Evolutionary conservation across 176 grass and related monocot species (phyloP).

Genomic region (Ampelocalamus luodianensis): DNA sequence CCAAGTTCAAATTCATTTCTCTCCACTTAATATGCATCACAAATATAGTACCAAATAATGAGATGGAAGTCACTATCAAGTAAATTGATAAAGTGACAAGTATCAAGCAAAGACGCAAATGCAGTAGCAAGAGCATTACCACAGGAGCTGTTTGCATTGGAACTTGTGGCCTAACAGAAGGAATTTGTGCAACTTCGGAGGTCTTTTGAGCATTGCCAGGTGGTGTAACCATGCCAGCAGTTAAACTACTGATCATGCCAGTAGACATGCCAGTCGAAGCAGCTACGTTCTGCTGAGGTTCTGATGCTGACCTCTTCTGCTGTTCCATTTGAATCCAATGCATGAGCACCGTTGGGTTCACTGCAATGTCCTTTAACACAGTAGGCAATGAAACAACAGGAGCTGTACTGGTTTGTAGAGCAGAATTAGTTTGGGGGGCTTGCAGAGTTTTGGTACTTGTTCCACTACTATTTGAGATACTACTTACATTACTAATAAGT

Average conservation of each 20-base stretch:
- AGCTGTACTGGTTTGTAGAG: slow-evolving; percentile 47
- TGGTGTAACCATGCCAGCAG: slow-evolving; percentile 53
- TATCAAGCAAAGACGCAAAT: slow-evolving; percentile 16
- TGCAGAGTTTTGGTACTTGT: slow-evolving; percentile 37
- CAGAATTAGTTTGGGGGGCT: slow-evolving; percentile 38
- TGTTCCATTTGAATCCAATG: slow-evolving; percentile 80
- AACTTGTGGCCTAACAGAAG: slow-evolving; percentile 48
- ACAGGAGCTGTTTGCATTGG: slow-evolving; percentile 38
- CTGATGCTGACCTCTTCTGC: slow-evolving; percentile 62
- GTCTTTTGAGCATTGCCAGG: slow-evolving; percentile 42
- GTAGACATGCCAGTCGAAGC: slow-evolving; percentile 38
- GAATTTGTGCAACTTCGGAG: slow-evolving; percentile 50
- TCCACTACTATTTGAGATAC: slow-evolving; percentile 31
- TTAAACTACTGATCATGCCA: slow-evolving; percentile 40
- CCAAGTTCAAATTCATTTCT: slow-evolving; percentile 4
- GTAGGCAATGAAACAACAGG: slow-evolving; percentile 61
- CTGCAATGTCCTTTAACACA: slow-evolving; percentile 76
- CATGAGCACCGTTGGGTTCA: slow-evolving; percentile 76
- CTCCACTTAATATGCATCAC: slow-evolving; percentile 15
- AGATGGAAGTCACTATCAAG: slow-evolving; percentile 15
- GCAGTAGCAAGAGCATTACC: slow-evolving; percentile 38
- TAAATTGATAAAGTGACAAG: background rate
- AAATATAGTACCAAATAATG: background rate
- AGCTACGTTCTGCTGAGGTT: slow-evolving; percentile 52
- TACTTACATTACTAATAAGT: slow-evolving; percentile 43